Conservation (phyloP, 2,329 filamentous ascomycete species). For the Diaporthe ilicicola region DNA sequence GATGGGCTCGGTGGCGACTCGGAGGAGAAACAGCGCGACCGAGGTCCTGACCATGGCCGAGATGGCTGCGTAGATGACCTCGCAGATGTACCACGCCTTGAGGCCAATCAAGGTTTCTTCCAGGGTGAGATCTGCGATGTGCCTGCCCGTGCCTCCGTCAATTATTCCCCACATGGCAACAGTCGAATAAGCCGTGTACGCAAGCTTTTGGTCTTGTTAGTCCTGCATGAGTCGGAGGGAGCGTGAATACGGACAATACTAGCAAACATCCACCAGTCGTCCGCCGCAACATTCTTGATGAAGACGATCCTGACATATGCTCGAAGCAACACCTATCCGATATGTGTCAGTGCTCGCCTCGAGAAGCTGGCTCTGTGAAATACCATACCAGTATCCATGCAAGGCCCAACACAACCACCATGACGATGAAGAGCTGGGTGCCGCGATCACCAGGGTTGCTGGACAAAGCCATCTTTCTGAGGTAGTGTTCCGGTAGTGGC, state of each 20-base stretch:
- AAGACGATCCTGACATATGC: constrained; percentile 54
- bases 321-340: constrained; percentile 46
- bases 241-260: constrained; percentile 48
- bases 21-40: constrained; percentile 51
- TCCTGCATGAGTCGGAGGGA: background rate
- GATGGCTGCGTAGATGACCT: constrained; percentile 50
- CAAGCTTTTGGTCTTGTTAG: constrained; percentile 38
- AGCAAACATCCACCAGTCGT: constrained; percentile 57
- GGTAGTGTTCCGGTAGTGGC: constrained; percentile 9
- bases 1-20: constrained; percentile 45
- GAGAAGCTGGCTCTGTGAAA: too few relatives aligned
- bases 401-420: background rate
- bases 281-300: constrained; percentile 51
- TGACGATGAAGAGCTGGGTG: constrained; percentile 17
- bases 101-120: constrained; percentile 42
- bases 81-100: constrained; percentile 49
- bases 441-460: background rate
- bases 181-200: constrained; percentile 44
- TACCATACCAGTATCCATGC: constrained; percentile 26
- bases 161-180: constrained; percentile 45
- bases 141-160: constrained; percentile 41
- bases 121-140: constrained; percentile 34
- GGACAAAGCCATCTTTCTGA: constrained; percentile 2
- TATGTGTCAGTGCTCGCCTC: background rate
- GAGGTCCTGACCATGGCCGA: constrained; percentile 51